These are phyloP conservation scores for Gentiana dahurica DNA, from an alignment of 257 asterid genomes.

Conservation along the genomic window DNA sequence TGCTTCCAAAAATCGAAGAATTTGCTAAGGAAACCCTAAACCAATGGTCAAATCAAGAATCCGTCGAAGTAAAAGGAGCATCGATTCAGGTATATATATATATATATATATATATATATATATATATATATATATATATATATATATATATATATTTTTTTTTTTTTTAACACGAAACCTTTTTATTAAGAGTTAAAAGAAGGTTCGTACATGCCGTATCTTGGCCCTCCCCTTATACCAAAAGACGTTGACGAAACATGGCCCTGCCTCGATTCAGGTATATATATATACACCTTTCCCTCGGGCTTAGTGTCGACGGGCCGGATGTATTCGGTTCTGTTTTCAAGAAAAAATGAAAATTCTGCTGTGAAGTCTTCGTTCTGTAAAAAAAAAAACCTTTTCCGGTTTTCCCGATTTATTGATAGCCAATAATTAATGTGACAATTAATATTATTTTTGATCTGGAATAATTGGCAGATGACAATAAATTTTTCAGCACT, in stretches of 20 bases:
- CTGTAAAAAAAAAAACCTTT: neutral
- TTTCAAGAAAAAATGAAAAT: neutral
- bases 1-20: neutral
- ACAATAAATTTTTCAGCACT: neutral
- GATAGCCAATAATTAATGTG: neutral
- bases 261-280: no score
- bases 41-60: neutral
- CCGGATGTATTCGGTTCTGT: neutral
- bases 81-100: neutral
- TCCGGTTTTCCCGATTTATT: neutral
- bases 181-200: no score
- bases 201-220: no score
- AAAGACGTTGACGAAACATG: no score
- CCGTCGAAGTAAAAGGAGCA: no score
- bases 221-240: no score
- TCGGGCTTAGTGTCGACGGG: neutral
- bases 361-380: neutral
- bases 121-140: no score
- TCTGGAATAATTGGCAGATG: neutral
- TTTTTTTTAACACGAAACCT: no score
- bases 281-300: neutral
- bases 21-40: neutral
- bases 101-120: no score
- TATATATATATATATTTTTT: no score
- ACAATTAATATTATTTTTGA: neutral